These are phyloP conservation scores for Phytophthora syringae DNA, from an alignment of 352 stramenopile genomes.

Conservation along the genomic window DNA sequence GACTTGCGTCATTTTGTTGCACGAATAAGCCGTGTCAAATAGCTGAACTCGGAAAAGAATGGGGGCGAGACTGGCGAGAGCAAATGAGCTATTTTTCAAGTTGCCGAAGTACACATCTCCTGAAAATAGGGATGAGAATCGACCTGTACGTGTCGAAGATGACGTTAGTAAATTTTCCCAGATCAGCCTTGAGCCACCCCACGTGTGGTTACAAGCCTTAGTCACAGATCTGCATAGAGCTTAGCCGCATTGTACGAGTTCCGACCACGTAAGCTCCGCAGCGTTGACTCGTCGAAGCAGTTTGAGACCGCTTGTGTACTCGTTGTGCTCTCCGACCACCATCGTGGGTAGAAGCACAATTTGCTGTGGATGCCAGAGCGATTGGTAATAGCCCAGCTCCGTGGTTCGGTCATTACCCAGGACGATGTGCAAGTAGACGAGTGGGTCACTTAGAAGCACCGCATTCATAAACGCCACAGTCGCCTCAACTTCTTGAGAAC, in stretches of 20 bases:
- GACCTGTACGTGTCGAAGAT: no score
- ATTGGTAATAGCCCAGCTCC: slow-evolving; percentile 23
- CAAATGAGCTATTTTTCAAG: no score
- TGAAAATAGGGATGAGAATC: no score
- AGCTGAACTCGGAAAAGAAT: no score
- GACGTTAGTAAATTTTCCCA: no score
- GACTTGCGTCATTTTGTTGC: no score
- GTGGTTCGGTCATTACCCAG: neutral
- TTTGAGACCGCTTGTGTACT: slow-evolving; percentile 11
- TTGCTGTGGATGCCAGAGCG: neutral
- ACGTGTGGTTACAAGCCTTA: no score
- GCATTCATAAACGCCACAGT: slow-evolving; percentile 44
- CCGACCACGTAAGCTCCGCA: slow-evolving; percentile 16
- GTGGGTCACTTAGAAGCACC: slow-evolving; percentile 39
- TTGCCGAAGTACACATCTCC: no score
- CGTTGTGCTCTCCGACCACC: slow-evolving; percentile 3
- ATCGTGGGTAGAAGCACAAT: slow-evolving; percentile 17
- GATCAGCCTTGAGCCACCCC: no score
- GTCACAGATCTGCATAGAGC: no score
- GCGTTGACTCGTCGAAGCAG: slow-evolving; percentile 6
- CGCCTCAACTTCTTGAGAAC: slow-evolving; percentile 13
- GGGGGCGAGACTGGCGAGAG: no score
- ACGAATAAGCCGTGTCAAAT: no score
- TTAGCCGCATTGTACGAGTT: slow-evolving; percentile 30
- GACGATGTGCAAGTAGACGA: slow-evolving; percentile 24